Base-by-base conservation (phyloP, 192 early-diverging fungal species). In the Radiomyces spectabilis region DNA sequence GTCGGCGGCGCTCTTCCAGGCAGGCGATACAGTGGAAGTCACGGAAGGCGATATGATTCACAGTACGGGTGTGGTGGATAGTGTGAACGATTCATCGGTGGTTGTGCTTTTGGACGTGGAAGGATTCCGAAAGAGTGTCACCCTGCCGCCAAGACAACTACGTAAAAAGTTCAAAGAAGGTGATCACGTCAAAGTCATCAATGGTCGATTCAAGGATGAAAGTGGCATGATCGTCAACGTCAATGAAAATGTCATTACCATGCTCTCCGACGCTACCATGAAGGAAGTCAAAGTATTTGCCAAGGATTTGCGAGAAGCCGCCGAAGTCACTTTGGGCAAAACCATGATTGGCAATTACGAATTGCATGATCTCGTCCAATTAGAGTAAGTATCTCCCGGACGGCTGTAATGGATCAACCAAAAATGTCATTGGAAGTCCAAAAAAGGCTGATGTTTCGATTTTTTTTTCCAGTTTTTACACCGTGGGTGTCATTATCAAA, bases 121-220 rank as follows among this genome's bases (percentile, higher is more conserved):
- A 18, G 77, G 74, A 6, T 68, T 78, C 25, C 56, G 58, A 44
- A 72, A 78, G 24, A 73, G 72, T 57, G 82, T 81, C 53, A 70
- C 73, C 10, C 77, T 87, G 40, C 79, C 76, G 5, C 65, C 79
- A 7, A 68, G 72, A 12, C 86, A 94, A 60, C 74, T 99, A 26
- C 77, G 86, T 43, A 99, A 99, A 72, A 77, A 85, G n/a, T 99
- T 97, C 61, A 60, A 72, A 19, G 73, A 83, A 15, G 97, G 97
- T 53, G 92, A 99, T 63, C 91, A 96, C 53, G 97, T 97, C 49
- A 83, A 89, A 65, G 94, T 99, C 26, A 79, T 89, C 31, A 83
- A 87, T 33, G 97, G 97, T 22, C 77, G 82, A 5, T 86, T 88
- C 68, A 77, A 78, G 61, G 88, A 82, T 35, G 86, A 91, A 49